Evolutionary conservation across 1,139 yeast species (phyloP).

Genomic region (Geotrichum aggregatum): DNA sequence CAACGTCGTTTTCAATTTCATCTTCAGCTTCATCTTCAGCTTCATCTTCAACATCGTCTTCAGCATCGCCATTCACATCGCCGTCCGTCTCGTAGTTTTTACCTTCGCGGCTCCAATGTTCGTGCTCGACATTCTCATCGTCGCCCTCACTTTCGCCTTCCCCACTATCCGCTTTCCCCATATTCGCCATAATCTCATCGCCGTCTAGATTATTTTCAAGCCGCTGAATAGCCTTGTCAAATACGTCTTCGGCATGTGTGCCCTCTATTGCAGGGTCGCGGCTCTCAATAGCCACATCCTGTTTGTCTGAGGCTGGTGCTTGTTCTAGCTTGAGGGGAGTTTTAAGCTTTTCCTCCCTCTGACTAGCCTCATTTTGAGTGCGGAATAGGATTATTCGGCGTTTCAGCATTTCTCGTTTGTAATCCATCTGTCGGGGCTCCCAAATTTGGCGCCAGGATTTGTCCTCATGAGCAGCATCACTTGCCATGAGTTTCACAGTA

Average conservation of each 20-base stretch:
- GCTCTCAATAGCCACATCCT: background rate
- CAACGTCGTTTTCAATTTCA: background rate
- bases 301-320: background rate
- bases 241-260: background rate
- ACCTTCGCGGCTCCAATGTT: background rate
- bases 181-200: background rate
- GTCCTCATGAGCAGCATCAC: background rate
- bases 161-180: background rate
- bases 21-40: background rate
- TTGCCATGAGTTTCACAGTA: slow-evolving; percentile 52
- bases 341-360: background rate
- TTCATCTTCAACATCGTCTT: background rate
- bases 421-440: background rate
- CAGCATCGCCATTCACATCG: background rate
- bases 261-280: background rate
- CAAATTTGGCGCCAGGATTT: background rate
- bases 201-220: background rate
- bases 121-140: background rate
- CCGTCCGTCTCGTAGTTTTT: background rate
- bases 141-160: slow-evolving; percentile 6
- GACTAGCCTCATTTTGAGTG: background rate
- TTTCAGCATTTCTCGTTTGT: slow-evolving; percentile 10
- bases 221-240: slow-evolving; percentile 1
- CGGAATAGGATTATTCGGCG: slow-evolving; percentile 7
- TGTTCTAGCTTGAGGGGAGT: too few relatives aligned